These are phyloP conservation scores for Salvia splendens DNA, from an alignment of 257 asterid species.

Conservation along the genomic window DNA sequence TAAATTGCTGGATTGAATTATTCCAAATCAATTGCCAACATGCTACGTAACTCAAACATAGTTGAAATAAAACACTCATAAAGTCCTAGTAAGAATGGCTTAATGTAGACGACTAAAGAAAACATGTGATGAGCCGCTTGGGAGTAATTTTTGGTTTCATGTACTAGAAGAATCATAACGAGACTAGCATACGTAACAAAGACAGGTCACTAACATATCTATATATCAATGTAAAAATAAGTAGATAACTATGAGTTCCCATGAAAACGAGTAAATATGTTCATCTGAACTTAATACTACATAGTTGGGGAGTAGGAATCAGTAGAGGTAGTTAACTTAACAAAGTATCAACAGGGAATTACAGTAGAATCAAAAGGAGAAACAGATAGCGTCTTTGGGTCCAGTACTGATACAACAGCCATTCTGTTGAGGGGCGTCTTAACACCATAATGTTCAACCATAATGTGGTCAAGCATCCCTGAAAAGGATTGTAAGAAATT, in stretches of 20 bases:
- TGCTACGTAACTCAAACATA: conserved; percentile 13
- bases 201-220: background rate
- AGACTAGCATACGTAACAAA: background rate
- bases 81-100: conserved; percentile 4
- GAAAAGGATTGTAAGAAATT: conserved; percentile 28
- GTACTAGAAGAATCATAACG: background rate
- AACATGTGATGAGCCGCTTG: background rate
- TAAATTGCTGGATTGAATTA: conserved; percentile 22
- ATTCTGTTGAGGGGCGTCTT: conserved; percentile 82
- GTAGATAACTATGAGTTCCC: background rate
- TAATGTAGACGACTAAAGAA: background rate
- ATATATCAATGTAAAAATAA: background rate
- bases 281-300: background rate
- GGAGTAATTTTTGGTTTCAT: background rate
- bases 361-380: conserved; percentile 87
- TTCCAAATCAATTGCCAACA: conserved; percentile 13
- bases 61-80: background rate
- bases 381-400: conserved; percentile 79
- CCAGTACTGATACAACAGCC: conserved; percentile 88
- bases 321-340: conserved; percentile 1
- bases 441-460: conserved; percentile 73
- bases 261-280: background rate
- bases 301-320: background rate
- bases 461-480: conserved; percentile 97
- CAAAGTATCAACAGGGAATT: conserved; percentile 35